Base-by-base conservation (phyloP, 2,329 filamentous ascomycete species). In the Aspergillus fischeri region DNA sequence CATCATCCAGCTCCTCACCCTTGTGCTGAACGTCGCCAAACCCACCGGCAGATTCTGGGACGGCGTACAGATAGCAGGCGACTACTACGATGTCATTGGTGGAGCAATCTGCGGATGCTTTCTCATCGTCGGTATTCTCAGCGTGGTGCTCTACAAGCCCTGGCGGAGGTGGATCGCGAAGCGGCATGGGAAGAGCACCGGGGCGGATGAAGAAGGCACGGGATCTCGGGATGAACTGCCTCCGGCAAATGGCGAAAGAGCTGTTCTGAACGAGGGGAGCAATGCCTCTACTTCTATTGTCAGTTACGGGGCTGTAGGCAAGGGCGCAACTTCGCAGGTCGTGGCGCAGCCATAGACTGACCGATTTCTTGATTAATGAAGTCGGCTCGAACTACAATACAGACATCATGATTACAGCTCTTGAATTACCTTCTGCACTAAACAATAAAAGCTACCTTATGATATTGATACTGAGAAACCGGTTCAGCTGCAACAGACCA, bases 41-140 rank as follows among this genome's bases (percentile, higher is more conserved):
- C 88, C 90, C 0, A 76, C 81, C 17, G 92, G 91, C 0, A 74
- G 73, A n/a, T 97, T 97, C 73, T 97, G 94, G 94, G 87, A 96
- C 53, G 92, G 92, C 0, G 89, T 97, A 0, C 83, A 85, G 51
- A 83, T 80, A 0, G 86, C 89, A 1, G 86, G 89, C 0, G 90
- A 96, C 61, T 82, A 92, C 70, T 96, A 91, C 65, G 91, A 96
- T 73, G 83, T 93, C 59, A 87, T 96, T 49, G 92, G 92, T 9
- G 94, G 90, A 1, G 83, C 83, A 17, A 96, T 99, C 35, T 96
- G 92, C 62, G 92, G 87, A 0, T 80, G 90, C 0, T 97, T 97
- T 65, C 75, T 96, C 0, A 72, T 96, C 0, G 87, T 91, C 49
- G 93, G 92, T 0, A 72, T 85, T 0, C 79, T 89, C 0, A 91